Evolutionary conservation across 768 basidiomycete species (phyloP).

Genomic region (Trametes punicea): DNA sequence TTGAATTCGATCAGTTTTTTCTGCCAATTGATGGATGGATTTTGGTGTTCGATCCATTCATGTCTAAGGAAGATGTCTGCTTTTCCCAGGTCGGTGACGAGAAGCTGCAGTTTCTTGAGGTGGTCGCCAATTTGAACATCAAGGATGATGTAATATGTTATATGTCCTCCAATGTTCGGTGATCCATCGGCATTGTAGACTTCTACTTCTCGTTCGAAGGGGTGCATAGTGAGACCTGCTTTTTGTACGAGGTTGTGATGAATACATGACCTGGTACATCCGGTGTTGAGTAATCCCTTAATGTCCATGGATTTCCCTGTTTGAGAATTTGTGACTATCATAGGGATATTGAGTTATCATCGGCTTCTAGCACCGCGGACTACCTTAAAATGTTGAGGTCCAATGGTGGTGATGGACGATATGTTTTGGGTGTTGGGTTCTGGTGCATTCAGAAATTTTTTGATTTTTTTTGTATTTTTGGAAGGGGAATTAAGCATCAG

Average conservation of each 20-base stretch:
- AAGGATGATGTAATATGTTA: background rate
- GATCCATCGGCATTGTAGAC: constrained; percentile 17
- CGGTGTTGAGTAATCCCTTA: constrained; percentile 20
- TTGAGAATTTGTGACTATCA: background rate
- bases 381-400: background rate
- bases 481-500: background rate
- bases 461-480: background rate
- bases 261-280: constrained; percentile 23
- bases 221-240: background rate
- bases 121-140: constrained; percentile 3
- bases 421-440: background rate
- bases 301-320: background rate
- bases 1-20: background rate
- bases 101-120: background rate
- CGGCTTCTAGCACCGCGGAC: constrained; percentile 5
- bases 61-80: background rate
- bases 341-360: constrained; percentile 6
- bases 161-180: background rate
- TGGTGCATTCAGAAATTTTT: background rate
- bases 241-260: constrained; percentile 2
- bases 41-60: constrained; percentile 20
- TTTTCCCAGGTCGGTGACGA: constrained; percentile 1
- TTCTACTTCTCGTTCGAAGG: background rate
- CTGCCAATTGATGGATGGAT: constrained; percentile 20
- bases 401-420: background rate